Conservation (phyloP, 257 asterid genomes). For the Nyctanthes arbortristis region DNA sequence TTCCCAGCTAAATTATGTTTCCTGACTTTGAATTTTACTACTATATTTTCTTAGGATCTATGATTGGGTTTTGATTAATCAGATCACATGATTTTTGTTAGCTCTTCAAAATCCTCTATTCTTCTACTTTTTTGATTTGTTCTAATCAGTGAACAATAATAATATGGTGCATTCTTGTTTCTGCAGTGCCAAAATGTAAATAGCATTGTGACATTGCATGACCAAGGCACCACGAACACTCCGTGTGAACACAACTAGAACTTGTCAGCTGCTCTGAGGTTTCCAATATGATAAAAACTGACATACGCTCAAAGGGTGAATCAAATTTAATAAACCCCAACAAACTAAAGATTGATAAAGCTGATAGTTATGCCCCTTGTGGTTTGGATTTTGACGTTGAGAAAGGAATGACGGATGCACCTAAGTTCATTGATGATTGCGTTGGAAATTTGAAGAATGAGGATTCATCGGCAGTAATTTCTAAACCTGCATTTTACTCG, state of each 20-base stretch:
- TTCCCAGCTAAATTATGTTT: not conserved
- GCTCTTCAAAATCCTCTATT: not conserved
- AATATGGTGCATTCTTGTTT: not conserved
- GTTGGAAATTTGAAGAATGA: constrained; percentile 49
- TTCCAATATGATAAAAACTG: constrained; percentile 44
- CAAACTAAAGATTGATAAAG: constrained; percentile 45
- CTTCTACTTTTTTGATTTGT: constrained; percentile 7
- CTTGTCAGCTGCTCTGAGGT: constrained; percentile 25
- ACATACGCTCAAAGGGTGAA: constrained; percentile 38
- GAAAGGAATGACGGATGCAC: constrained; percentile 60
- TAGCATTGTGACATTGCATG: constrained; percentile 34
- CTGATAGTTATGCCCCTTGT: constrained; percentile 41
- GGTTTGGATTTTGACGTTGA: constrained; percentile 55
- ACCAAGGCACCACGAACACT: constrained; percentile 32
- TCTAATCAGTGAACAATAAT: constrained; percentile 1
- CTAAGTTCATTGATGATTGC: constrained; percentile 41
- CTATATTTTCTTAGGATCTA: not conserved
- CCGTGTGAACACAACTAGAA: constrained; percentile 27
- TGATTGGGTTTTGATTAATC: constrained; percentile 2
- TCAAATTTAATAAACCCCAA: constrained; percentile 40
- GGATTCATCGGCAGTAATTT: constrained; percentile 62
- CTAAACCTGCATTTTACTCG: constrained; percentile 19
- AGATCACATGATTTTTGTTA: not conserved
- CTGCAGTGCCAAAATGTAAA: constrained; percentile 43
- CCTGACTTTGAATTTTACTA: constrained; percentile 7